Evolutionary conservation across 805 yeast genomes (phyloP), one percentile per base, ranked within the genome.

Genomic region (Candida nitratophila): DNA sequence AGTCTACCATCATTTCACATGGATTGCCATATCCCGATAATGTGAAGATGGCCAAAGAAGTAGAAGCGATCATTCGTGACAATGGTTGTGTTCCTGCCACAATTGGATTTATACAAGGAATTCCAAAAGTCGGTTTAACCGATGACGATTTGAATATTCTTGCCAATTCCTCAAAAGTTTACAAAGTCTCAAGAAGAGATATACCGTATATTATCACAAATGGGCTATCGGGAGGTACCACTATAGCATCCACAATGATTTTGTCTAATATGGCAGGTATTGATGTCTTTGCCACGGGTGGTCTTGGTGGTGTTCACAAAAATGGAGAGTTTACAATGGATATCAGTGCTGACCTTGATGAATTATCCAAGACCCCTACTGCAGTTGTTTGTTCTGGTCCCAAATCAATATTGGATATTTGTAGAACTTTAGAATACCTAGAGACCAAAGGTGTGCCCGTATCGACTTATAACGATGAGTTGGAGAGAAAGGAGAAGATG

Each of bases 321-420:
- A 85, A 84, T 8, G 91, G 85, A 19, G 83, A 84, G 44, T 50
- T 64, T 26, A 78, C 89, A 2, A 74, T 86, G 80, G 96, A 88
- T 60, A 70, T 88, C 21, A 81, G 90, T 53, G 95, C 96, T 2
- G 96, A 88, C 61, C 71, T 88, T 49, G 90, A 87, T 41, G 96
- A 88, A 57, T 68, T 89, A 43, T 83, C 89, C 1, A 71, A 80
- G 45, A 89, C 96, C 0, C 86, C 90, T 0, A 88, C 88, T 1
- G 80, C 88, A 0, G 96, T 88, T n/a, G 90, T 88, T 10, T 88
- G 96, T 59, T 81, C 95, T 8, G 96, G 96, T 0, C 96, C 96
- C 2, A 88, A 88, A 59, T 79, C 89, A 33, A 87, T 88, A 42
- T 66, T 88, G 44, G 96, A 88, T 55, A 82, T 89, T 44, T 79